Evolutionary conservation across 176 grass and related monocot species (phyloP).

Genomic region (Musa troglodytarum): DNA sequence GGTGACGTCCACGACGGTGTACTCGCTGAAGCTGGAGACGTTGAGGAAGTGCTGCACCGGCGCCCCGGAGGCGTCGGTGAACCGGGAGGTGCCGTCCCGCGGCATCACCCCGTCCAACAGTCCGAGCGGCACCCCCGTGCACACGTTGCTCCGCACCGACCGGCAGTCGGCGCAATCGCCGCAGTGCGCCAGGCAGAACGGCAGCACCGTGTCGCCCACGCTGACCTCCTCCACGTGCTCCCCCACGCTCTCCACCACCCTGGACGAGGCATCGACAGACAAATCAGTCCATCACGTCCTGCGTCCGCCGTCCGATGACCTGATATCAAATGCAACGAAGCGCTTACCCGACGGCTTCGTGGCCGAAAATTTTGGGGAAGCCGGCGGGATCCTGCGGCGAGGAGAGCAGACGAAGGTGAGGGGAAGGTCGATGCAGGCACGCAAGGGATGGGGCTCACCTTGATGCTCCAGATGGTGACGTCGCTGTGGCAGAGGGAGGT

Average conservation of each 20-base stretch:
- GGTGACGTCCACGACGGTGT: constrained; percentile 65
- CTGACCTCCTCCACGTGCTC: constrained; percentile 39
- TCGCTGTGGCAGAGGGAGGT: constrained; percentile 86
- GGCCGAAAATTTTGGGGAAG: constrained; percentile 68
- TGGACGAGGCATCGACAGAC: not conserved
- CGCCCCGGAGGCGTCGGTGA: constrained; percentile 37
- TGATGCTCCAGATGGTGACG: constrained; percentile 76
- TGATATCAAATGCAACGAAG: not conserved
- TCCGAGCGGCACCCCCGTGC: constrained; percentile 28
- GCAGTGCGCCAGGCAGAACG: constrained; percentile 59
- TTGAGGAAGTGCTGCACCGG: constrained; percentile 38
- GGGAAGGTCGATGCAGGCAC: not conserved
- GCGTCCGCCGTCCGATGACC: not conserved
- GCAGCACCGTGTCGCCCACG: constrained; percentile 48
- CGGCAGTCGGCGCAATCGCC: constrained; percentile 34
- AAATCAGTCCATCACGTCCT: not conserved
- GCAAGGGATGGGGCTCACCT: constrained; percentile 13
- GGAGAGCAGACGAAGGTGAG: not conserved
- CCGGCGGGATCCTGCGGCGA: constrained; percentile 36
- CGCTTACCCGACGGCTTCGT: constrained; percentile 70
- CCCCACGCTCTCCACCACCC: constrained; percentile 78
- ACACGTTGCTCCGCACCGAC: constrained; percentile 42
- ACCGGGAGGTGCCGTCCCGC: constrained; percentile 48
- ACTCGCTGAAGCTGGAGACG: constrained; percentile 68
- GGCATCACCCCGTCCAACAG: constrained; percentile 32